Evolutionary conservation across 164 flowering plant genomes (phyloP).

Genomic region (Vitis amurensis): DNA sequence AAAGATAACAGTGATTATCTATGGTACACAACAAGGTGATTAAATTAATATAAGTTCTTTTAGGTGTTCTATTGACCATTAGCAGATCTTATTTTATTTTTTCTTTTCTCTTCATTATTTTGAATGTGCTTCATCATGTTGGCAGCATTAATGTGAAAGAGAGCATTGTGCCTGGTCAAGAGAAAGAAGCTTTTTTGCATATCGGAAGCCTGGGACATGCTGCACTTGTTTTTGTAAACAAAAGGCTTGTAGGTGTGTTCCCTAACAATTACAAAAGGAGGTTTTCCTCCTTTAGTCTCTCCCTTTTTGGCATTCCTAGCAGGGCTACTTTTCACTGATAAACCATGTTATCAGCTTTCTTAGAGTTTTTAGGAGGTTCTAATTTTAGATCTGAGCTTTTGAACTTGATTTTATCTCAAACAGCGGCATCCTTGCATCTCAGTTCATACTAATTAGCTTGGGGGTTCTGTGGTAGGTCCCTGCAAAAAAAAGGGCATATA

Average conservation of each 20-base stretch:
- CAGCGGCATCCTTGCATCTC: neutral
- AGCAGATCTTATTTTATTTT: neutral
- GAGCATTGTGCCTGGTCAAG: constrained; percentile 12
- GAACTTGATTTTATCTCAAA: neutral
- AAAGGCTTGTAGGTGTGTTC: constrained; percentile 25
- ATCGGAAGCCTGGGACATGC: constrained; percentile 62
- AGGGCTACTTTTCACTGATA: no score
- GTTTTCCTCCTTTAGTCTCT: neutral
- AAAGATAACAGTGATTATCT: constrained; percentile 60
- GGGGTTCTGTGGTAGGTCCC: neutral
- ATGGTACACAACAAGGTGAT: constrained; percentile 63
- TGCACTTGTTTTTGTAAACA: constrained; percentile 52
- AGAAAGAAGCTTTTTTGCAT: constrained; percentile 27
- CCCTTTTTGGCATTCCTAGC: neutral
- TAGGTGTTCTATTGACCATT: neutral
- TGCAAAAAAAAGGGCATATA: neutral
- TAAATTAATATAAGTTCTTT: neutral
- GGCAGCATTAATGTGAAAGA: constrained; percentile 33
- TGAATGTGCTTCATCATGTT: constrained; percentile 7
- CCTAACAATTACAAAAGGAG: neutral
- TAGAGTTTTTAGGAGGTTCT: neutral
- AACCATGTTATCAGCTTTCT: neutral
- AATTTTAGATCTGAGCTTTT: neutral
- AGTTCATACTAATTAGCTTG: neutral
- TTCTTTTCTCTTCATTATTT: neutral